Percentiles rank a stretch among this genome's conserved stretches.
These are phyloP conservation scores for Kwoniella sp. DNA, from an alignment of 768 basidiomycete species.

Conservation along the genomic window DNA sequence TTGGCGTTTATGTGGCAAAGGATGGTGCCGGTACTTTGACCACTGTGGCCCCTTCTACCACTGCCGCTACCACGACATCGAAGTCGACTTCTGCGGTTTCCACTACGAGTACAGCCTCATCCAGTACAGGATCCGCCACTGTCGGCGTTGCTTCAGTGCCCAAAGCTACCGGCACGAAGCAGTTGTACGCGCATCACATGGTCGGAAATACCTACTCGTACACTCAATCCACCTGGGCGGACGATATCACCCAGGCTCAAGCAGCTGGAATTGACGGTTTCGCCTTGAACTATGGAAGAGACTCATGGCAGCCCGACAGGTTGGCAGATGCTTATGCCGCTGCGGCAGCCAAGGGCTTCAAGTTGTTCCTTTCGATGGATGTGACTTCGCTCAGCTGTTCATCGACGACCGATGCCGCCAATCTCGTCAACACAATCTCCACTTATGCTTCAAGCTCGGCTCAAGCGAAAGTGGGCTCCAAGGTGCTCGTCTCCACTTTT, in stretches of 20 bases:
- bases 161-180: slow-evolving; percentile 31
- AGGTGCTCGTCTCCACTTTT: slow-evolving; percentile 55
- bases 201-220: slow-evolving; percentile 56
- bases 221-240: slow-evolving; percentile 48
- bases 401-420: slow-evolving; percentile 32
- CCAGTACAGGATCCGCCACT: slow-evolving; percentile 7
- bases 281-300: slow-evolving; percentile 56
- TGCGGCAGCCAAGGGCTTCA: slow-evolving; percentile 40
- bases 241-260: slow-evolving; percentile 52
- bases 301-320: slow-evolving; percentile 51
- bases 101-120: not conserved
- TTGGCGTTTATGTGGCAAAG: not conserved
- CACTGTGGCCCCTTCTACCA: slow-evolving; percentile 12
- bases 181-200: slow-evolving; percentile 53
- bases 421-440: slow-evolving; percentile 40
- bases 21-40: slow-evolving; percentile 11
- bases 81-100: slow-evolving; percentile 2
- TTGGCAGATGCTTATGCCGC: slow-evolving; percentile 55
- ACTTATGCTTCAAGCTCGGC: slow-evolving; percentile 40
- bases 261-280: slow-evolving; percentile 57
- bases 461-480: slow-evolving; percentile 53
- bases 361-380: slow-evolving; percentile 54
- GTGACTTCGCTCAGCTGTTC: slow-evolving; percentile 49
- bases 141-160: slow-evolving; percentile 32
- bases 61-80: not conserved